Conservation (phyloP, 305 asterid species). For the Plantago coronopus region DNA sequence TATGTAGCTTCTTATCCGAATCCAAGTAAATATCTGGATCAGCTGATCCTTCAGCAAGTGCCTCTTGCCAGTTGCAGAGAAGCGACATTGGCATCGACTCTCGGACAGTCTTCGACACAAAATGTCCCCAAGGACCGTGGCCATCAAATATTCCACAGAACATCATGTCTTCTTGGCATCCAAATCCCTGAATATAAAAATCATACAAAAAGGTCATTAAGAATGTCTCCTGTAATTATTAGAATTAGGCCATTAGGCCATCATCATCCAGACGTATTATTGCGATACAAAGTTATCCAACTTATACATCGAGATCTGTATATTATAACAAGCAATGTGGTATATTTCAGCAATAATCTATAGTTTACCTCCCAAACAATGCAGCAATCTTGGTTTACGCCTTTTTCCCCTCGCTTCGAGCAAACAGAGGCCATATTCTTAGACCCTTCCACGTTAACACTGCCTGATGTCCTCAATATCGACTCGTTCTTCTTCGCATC, state of each 20-base stretch:
- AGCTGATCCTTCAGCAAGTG: conserved; percentile 52
- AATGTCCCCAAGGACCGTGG: conserved; percentile 96
- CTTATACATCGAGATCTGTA: no score
- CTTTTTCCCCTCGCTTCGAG: conserved; percentile 91
- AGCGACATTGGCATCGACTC: conserved; percentile 72
- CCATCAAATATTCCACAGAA: conserved; percentile 98
- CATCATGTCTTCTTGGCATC: conserved; percentile 88
- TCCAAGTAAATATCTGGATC: conserved; percentile 47
- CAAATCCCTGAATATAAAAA: conserved; percentile 57
- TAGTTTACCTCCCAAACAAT: conserved; percentile 91
- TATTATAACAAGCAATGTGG: background rate
- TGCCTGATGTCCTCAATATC: conserved; percentile 73
- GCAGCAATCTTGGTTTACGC: conserved; percentile 85
- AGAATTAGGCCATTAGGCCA: no score
- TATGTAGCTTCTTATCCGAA: conserved; percentile 49
- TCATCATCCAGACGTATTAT: background rate
- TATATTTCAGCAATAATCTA: background rate
- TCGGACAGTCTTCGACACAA: conserved; percentile 75
- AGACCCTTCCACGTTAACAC: conserved; percentile 54
- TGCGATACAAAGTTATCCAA: no score
- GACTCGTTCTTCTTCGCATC: conserved; percentile 69
- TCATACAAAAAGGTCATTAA: background rate
- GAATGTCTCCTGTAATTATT: no score
- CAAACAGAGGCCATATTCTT: conserved; percentile 69
- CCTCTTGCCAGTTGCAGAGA: conserved; percentile 74